These are phyloP conservation scores for Kwoniella heveanensis DNA, from an alignment of 768 basidiomycete genomes.

Conservation along the genomic window DNA sequence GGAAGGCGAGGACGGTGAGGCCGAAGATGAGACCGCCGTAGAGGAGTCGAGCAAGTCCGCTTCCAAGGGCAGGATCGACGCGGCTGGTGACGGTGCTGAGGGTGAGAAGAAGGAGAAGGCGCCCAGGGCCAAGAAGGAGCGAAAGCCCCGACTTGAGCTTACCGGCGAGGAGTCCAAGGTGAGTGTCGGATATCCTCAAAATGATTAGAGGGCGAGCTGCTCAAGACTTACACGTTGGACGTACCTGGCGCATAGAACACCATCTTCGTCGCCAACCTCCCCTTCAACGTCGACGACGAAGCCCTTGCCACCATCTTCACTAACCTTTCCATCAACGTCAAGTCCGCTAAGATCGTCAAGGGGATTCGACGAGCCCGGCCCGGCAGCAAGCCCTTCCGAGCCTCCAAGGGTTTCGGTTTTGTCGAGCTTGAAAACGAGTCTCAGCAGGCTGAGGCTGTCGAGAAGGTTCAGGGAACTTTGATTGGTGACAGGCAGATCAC, in stretches of 20 bases:
- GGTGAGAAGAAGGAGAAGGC: conserved; percentile 37
- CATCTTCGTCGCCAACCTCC: conserved; percentile 96
- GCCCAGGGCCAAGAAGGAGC: conserved; percentile 36
- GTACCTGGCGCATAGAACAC: conserved; percentile 54
- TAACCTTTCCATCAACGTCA: conserved; percentile 77
- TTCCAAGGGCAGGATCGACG: conserved; percentile 50
- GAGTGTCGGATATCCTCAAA: conserved; percentile 12
- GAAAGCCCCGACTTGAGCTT: conserved; percentile 31
- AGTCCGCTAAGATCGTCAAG: conserved; percentile 80
- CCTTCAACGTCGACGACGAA: conserved; percentile 87
- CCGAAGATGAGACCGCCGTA: conserved; percentile 20
- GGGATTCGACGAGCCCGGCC: conserved; percentile 54
- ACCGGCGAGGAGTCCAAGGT: conserved; percentile 52
- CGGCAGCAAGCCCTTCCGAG: conserved; percentile 78
- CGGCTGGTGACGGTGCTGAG: conserved; percentile 28
- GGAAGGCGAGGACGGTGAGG: conserved; percentile 48
- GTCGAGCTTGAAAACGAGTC: conserved; percentile 89
- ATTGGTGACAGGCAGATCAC: conserved; percentile 81
- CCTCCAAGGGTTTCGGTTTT: conserved; percentile 96
- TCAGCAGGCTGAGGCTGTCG: conserved; percentile 89
- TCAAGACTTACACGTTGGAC: too few species aligned
- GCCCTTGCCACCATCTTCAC: conserved; percentile 79
- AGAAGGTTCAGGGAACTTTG: conserved; percentile 81
- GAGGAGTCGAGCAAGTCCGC: conserved; percentile 33
- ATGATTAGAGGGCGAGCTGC: too few species aligned